Evolutionary conservation across 305 asterid genomes (phyloP), one percentile per base, ranked within the genome.

Genomic region (Plantago coronopus): DNA sequence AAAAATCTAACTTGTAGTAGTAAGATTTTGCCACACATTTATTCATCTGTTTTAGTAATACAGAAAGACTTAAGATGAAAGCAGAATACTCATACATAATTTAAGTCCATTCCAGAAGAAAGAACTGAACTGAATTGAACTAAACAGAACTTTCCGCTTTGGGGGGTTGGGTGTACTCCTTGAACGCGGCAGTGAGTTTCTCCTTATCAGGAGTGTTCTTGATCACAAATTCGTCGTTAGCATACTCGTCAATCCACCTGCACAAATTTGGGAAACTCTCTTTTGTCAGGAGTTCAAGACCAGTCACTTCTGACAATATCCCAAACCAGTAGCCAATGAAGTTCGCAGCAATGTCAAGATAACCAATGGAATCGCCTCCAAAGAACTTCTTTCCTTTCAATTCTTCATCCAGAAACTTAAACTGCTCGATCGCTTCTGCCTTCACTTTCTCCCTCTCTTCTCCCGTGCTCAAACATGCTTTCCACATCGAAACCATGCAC

Each of bases 341-440:
- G 58, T 38, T 76, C 8, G 61, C 76, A 19, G 47, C 59, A 17
- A 74, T 58, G 48, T 80, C 79, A 9, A 80, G 72, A 0, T 43
- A 7, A 25, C 77, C 82, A 17, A 76, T 46, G 5, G 9, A 53
- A 29, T 74, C 80, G 7, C 75, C 79, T 20, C 79, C 74, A 51
- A 77, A 77, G 11, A 69, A 77, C 25, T 50, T 77, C 49, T 72
- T 72, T 3, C 69, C 77, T 47, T 72, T 64, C 6, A 76, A 29
- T 66, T 72, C 74, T 13, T 65, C 46, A 1, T 74, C 81, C 1
- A 77, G 54, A 31, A 42, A 17, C 55, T 69, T 50, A 21, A 80
- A 58, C 0, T 56, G n/a, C 62, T 64, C 75, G 1, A 19, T 45
- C 14, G 71, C 67, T 67, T 80, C 81, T 55, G 17, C 65, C 64